phyloP scores from a whole-genome alignment of 177 flowering plant species.

The Tripterygium wilfordii region DNA sequence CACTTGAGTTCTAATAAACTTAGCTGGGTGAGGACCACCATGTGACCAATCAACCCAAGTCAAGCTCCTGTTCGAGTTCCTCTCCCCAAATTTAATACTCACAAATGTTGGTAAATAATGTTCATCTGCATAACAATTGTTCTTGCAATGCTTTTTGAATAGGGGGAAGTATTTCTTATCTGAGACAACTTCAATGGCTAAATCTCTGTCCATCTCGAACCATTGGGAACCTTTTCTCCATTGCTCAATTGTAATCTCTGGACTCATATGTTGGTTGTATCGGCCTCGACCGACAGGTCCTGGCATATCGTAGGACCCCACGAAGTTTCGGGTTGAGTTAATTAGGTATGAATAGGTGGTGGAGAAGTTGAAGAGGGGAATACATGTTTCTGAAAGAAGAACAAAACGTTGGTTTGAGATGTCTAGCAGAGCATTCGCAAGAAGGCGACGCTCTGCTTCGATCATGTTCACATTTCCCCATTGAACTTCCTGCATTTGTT shows the following conservation, averaged over 20 bases:
- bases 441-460: slow-evolving; percentile 45
- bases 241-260: slow-evolving; percentile 16
- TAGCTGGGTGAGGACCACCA: slow-evolving; percentile 48
- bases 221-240: slow-evolving; percentile 57
- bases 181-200: slow-evolving; percentile 33
- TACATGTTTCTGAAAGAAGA: slow-evolving; percentile 54
- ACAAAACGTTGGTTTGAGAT: slow-evolving; percentile 42
- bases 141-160: slow-evolving; percentile 30
- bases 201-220: slow-evolving; percentile 37
- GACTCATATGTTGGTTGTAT: slow-evolving; percentile 25
- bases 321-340: slow-evolving; percentile 24
- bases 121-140: slow-evolving; percentile 38
- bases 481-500: slow-evolving; percentile 29
- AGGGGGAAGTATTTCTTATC: slow-evolving; percentile 27
- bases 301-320: slow-evolving; percentile 28
- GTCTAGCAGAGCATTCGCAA: slow-evolving; percentile 48
- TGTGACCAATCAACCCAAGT: slow-evolving; percentile 59
- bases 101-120: slow-evolving; percentile 60
- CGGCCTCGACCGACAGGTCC: slow-evolving; percentile 42
- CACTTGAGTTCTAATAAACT: slow-evolving; percentile 25
- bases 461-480: slow-evolving; percentile 50
- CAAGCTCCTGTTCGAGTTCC: slow-evolving; percentile 37
- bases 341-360: slow-evolving; percentile 36
- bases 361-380: slow-evolving; percentile 45
- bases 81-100: slow-evolving; percentile 23